These are phyloP conservation scores for Penicillium canariense DNA, from an alignment of 495 filamentous ascomycete genomes.

Conservation along the genomic window DNA sequence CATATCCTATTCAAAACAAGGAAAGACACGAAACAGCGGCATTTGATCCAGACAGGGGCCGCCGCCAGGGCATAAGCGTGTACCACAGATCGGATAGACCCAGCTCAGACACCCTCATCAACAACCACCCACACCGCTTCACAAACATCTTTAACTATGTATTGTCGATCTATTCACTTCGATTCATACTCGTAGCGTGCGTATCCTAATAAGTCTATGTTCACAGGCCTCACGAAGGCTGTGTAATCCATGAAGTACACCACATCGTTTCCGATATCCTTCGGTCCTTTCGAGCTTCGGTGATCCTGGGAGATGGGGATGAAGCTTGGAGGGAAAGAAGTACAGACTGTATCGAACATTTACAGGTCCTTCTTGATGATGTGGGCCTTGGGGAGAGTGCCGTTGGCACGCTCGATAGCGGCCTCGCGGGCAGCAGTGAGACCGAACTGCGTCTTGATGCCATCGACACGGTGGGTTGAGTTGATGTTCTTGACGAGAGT, in stretches of 20 bases:
- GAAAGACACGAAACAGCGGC: background rate
- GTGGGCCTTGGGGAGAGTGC: slow-evolving; percentile 42
- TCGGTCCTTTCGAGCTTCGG: background rate
- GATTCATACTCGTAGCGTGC: slow-evolving; percentile 15
- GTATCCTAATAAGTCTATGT: slow-evolving; percentile 1
- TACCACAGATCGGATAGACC: background rate
- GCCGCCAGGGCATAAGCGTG: slow-evolving; percentile 4
- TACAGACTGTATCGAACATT: slow-evolving; percentile 8
- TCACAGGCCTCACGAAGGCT: background rate
- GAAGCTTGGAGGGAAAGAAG: slow-evolving; percentile 4
- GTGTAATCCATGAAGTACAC: background rate
- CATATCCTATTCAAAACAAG: background rate
- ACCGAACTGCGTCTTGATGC: slow-evolving; percentile 70
- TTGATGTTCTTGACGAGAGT: slow-evolving; percentile 97
- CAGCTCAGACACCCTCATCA: background rate
- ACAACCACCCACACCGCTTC: background rate
- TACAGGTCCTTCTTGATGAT: slow-evolving; percentile 38
- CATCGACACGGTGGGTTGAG: slow-evolving; percentile 89
- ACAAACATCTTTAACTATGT: background rate
- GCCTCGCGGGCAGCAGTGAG: slow-evolving; percentile 65
- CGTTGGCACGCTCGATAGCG: slow-evolving; percentile 39
- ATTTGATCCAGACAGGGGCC: background rate
- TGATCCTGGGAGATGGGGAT: background rate
- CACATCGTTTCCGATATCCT: background rate
- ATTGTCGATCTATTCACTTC: slow-evolving; percentile 11